Evolutionary conservation across 805 yeast genomes (phyloP), one percentile per base, ranked within the genome.

Genomic region (Nakazawaea wickerhamii): DNA sequence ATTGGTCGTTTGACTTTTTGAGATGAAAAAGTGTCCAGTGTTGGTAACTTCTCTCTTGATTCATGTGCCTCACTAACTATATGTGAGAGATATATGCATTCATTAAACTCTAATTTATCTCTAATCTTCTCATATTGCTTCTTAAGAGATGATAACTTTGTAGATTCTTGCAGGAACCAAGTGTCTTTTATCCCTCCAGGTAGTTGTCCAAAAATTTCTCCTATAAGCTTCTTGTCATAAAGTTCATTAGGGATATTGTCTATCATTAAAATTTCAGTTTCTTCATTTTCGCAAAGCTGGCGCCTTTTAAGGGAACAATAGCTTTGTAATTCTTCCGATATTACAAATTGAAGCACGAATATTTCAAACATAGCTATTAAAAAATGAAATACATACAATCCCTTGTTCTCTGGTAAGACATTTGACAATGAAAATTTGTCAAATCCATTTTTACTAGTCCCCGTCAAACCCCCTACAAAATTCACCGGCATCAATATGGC

Each of bases 371-470:
- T 43, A 2, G 84, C 69, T 60, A 83, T 63, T 0, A 77, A 55
- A 40, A 88, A 73, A 59, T 88, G 96, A 18, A 78, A 75, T 45
- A 78, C 65, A 46, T 82, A 67, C 18, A 75, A 58, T 4, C 59
- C 54, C 0, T 78, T 71, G 35, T 75, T 73, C 2, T 67, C 50
- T 4, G 71, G 66, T 0, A 87, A 72, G 3, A 87, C 71, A 52
- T 84, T 83, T 3, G 93, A 77, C 57, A 85, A 73, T 15, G 95
- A 84, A 6, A 86, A 64, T 38, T 61, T 65, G 52, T 88, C 95
- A 37, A 89, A 61, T 0, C 89, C 87, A 4, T 49, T 44, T 13
- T 3, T 58, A 57, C 13, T 52, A 17, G 4, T 36, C 33, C 17
- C 41, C 46, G 3, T 37, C 44, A 30, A 52, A 13, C 55, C 55